Percentiles rank a stretch among this genome's conserved stretches.
phyloP scores from a whole-genome alignment of 1,284 basidiomycete species.

The Schizophyllum commune region DNA sequence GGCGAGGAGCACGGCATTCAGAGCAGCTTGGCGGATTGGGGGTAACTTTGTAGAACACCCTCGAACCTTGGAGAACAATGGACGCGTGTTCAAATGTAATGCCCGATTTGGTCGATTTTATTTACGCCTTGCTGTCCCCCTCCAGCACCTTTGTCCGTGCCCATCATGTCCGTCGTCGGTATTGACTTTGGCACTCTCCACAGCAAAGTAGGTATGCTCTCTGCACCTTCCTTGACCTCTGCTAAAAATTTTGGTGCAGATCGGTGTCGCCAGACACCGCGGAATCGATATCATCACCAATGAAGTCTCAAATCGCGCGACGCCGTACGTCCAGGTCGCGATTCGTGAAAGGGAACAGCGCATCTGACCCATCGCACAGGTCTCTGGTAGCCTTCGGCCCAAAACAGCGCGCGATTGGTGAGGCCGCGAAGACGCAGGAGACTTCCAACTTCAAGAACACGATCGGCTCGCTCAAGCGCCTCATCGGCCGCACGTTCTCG shows the following conservation, averaged over 20 bases:
- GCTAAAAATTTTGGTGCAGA: slow-evolving; percentile 36
- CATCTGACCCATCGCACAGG: slow-evolving; percentile 30
- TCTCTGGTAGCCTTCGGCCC: slow-evolving; percentile 89
- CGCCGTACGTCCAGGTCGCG: slow-evolving; percentile 57
- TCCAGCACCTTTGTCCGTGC: background rate
- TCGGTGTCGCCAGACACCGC: slow-evolving; percentile 87
- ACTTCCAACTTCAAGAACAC: slow-evolving; percentile 98
- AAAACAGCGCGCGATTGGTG: slow-evolving; percentile 84
- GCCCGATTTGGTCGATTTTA: background rate
- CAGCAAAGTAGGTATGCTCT: slow-evolving; percentile 56
- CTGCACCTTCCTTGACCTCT: slow-evolving; percentile 9
- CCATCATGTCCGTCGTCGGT: slow-evolving; percentile 77
- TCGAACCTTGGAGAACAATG: background rate
- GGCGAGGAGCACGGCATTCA: background rate
- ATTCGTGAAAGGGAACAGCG: slow-evolving; percentile 4
- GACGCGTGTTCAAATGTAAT: background rate
- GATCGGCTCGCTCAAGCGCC: slow-evolving; percentile 82
- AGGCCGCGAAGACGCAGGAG: slow-evolving; percentile 92
- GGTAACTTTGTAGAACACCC: background rate
- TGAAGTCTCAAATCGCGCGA: slow-evolving; percentile 91
- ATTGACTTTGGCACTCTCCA: slow-evolving; percentile 86
- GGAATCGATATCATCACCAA: slow-evolving; percentile 95
- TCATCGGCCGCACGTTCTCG: slow-evolving; percentile 69
- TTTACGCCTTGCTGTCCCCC: background rate
- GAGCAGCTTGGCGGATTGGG: background rate